Base-by-base conservation (phyloP, 805 yeast species). In the Wickerhamomyces chaumierensis region DNA sequence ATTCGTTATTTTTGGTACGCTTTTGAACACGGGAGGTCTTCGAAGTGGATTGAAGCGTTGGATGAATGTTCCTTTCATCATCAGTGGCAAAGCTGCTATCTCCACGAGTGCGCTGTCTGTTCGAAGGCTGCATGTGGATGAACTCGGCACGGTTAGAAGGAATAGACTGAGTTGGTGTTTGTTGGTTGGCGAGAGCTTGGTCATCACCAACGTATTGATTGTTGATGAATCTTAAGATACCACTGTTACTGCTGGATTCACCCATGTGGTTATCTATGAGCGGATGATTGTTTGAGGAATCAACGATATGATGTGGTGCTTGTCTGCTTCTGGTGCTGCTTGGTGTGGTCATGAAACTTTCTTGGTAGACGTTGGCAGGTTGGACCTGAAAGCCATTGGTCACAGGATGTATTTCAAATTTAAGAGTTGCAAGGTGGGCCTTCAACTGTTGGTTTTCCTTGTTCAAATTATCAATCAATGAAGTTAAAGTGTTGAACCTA, bases 151-250 rank as follows among this genome's bases (percentile, higher is more conserved):
- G 44, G n/a, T 55, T 33, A 36, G 47, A 48, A 11, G 48, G n/a
- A n/a, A n/a, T n/a, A n/a, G n/a, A n/a, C 35, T 4, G 35, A 19
- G 25, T 19, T 39, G 2, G 37, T 20, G 11, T 31, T 31, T 42
- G 48, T 20, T 29, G 41, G 19, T 42, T 41, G 5, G 39, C 37
- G 27, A 51, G 35, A 4, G 50, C 36, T 7, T 25, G 29, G 29
- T 52, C 53, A 33, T 53, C 57, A 33, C 52, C 56, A 14, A 53
- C 57, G 27, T 53, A 53, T 35, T 53, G 57, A 25, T 53, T 53
- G 42, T 53, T 53, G 25, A 53, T 52, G 41, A 53, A 53, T 36
- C 57, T 44, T 28, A 53, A 39, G 40, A 53, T 53, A 2, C 54
- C 55, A 36, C 43, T 45, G 12, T 46, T 48, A 9, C 48, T 36